phyloP scores from a whole-genome alignment of 2,329 filamentous ascomycete species.

The Phoma sp. region DNA sequence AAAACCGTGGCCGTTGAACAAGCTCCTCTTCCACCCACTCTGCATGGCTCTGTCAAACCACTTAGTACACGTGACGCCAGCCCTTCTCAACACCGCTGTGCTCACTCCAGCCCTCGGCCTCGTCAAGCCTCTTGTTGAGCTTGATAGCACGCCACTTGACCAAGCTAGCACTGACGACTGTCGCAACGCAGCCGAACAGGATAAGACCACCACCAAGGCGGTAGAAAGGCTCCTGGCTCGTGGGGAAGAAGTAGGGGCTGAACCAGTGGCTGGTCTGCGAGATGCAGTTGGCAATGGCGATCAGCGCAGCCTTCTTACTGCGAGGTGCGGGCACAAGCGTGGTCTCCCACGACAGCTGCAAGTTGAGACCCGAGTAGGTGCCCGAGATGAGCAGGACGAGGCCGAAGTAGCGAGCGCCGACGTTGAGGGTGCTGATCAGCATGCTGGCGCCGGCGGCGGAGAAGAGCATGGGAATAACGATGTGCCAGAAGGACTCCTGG shows the following conservation, averaged over 20 bases:
- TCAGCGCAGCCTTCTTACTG: constrained; percentile 51
- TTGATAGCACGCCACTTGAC: constrained; percentile 32
- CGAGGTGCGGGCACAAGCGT: constrained; percentile 51
- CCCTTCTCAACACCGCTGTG: constrained; percentile 36
- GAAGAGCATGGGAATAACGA: constrained; percentile 30
- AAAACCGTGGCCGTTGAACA: too few species aligned
- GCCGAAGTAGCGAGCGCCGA: constrained; percentile 20
- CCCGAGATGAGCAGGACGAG: constrained; percentile 39
- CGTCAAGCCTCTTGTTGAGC: constrained; percentile 39
- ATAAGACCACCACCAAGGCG: constrained; percentile 31
- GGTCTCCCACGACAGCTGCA: constrained; percentile 53
- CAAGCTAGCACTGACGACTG: constrained; percentile 21
- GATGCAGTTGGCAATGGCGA: constrained; percentile 53
- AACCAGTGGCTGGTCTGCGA: constrained; percentile 53
- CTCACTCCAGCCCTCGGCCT: constrained; percentile 32
- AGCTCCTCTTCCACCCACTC: too few species aligned
- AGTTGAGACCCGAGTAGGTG: constrained; percentile 49
- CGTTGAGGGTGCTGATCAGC: constrained; percentile 38
- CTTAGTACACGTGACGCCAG: constrained; percentile 35
- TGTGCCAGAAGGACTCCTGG: constrained; percentile 40
- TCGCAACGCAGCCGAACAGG: constrained; percentile 34
- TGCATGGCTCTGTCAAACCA: too few species aligned
- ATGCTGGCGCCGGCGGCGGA: constrained; percentile 31
- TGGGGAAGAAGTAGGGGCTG: constrained; percentile 49
- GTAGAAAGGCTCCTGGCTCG: constrained; percentile 31